A percentile compares a stretch with the other conserved stretches of the same genome.
phyloP scores from a whole-genome alignment of 2,329 filamentous ascomycete genomes.

The Pseudogymnoascus sp. region DNA sequence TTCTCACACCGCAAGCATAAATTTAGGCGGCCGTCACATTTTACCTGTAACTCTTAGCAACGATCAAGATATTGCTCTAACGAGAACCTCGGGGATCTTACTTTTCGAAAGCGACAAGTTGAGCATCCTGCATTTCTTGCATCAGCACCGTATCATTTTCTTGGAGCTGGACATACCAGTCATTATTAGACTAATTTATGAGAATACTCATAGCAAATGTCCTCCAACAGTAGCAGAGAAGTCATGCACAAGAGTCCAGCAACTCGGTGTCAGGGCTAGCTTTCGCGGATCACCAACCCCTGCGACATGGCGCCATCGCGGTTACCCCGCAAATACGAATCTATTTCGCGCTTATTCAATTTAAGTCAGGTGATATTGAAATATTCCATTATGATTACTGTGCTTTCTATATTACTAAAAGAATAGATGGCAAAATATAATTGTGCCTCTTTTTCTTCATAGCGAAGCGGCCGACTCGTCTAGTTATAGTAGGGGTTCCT shows the following conservation, averaged over 20 bases:
- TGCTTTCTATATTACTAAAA: not conserved
- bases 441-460: not conserved
- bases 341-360: not conserved
- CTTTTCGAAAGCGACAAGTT: not conserved
- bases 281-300: not conserved
- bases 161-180: not conserved
- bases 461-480: not conserved
- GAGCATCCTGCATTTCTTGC: not conserved
- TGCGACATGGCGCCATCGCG: not conserved
- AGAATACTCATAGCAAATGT: not conserved
- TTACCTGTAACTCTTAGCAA: not conserved
- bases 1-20: conserved; percentile 6
- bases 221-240: not conserved
- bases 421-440: not conserved
- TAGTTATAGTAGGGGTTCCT: not conserved
- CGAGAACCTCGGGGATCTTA: not conserved
- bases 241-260: not conserved
- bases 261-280: not conserved
- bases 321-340: not conserved
- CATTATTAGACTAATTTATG: conserved; percentile 7
- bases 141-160: conserved; percentile 22
- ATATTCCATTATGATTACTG: not conserved
- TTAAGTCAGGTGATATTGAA: not conserved
- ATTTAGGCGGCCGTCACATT: conserved; percentile 8
- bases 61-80: not conserved